Evolutionary conservation across 2,329 filamentous ascomycete species (phyloP), one percentile per base, ranked within the genome.

Genomic region (Phoma herbarum): DNA sequence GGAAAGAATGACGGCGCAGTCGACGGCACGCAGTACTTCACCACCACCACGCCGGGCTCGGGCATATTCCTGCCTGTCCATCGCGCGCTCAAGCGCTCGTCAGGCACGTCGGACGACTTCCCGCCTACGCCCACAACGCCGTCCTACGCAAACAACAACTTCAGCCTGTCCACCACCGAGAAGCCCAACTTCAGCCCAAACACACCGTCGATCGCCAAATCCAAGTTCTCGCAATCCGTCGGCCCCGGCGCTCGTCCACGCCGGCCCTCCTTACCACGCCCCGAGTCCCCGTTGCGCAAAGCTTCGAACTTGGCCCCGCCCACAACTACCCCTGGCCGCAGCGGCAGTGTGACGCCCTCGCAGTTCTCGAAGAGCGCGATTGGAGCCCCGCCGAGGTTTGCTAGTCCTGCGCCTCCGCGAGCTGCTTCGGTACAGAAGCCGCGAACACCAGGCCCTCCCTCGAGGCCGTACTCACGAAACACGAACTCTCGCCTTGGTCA

Each of bases 1-100:
- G 95, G 95, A 31, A 99, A 99, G 83, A 99, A 99, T 74, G 96
- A 86, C 71, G 95, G 95, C 63, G 93, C 97, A 77, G 95, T 98
- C 53, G 94, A 98, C 68, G 95, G 83, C 39, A 82, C 81, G 59
- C 82, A 81, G 55, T 99, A 99, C 79, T 99, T 99, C 76, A 84
- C 83, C 33, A 97, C 95, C 11, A 84, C 85, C 3, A 80, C 89
- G 22, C 86, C 91, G 0, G 92, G 92, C 61, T 88, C 95, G 2
- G 95, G 95, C 60, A 98, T 99, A 71, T 99, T 99, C 75, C 84
- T 99, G 14, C 95, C 95, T 3, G 81, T 95, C 16, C 87, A 89
- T 75, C 95, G 96, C 76, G 91, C 91, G 31, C 84, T 85, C 72
- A 90, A 86, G 77, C 89, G 87, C 73, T 86, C 85, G 48, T 86